Percentiles rank a stretch among this genome's conserved stretches.
These are phyloP conservation scores for Thecaphora frezii DNA, from an alignment of 1,284 basidiomycete genomes.

Conservation along the genomic window DNA sequence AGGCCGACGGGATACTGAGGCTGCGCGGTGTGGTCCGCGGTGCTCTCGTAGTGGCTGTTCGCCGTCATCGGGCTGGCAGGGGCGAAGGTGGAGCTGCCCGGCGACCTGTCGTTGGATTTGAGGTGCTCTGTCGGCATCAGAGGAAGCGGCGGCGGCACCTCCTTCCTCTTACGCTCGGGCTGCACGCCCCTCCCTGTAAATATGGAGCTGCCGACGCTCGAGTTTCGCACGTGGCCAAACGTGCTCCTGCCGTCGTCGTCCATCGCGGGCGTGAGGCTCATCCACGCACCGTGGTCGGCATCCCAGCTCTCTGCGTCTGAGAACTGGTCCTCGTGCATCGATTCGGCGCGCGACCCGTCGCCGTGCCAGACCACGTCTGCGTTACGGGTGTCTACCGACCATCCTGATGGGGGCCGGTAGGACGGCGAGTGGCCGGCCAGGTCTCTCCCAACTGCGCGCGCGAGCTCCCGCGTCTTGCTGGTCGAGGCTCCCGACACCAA, in stretches of 20 bases:
- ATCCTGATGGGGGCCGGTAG: slow-evolving; percentile 34
- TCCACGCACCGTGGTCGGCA: slow-evolving; percentile 17
- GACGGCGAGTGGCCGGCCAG: slow-evolving; percentile 14
- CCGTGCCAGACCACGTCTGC: slow-evolving; percentile 43
- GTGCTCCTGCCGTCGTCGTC: slow-evolving; percentile 15
- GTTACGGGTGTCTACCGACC: slow-evolving; percentile 25
- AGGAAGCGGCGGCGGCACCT: slow-evolving; percentile 33
- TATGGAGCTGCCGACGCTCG: slow-evolving; percentile 44
- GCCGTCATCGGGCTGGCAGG: slow-evolving; percentile 23
- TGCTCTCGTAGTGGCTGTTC: slow-evolving; percentile 22
- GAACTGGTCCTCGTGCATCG: slow-evolving; percentile 35
- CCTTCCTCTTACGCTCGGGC: slow-evolving; percentile 16
- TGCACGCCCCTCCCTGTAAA: slow-evolving; percentile 39
- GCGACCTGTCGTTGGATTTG: background rate
- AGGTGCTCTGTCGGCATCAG: slow-evolving; percentile 7
- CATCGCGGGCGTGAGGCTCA: slow-evolving; percentile 10
- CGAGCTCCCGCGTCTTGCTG: slow-evolving; percentile 30
- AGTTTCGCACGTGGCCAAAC: slow-evolving; percentile 30
- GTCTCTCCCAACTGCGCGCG: slow-evolving; percentile 26
- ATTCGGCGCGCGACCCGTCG: slow-evolving; percentile 5
- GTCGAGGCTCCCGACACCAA: background rate
- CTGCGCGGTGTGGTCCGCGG: background rate
- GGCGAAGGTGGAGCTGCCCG: background rate
- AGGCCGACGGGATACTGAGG: too few species aligned
- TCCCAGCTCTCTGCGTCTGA: slow-evolving; percentile 46